A percentile compares a stretch with the other conserved stretches of the same genome.
These are phyloP conservation scores for Suhomyces panamericanus DNA, from an alignment of 1,139 yeast species.

Conservation along the genomic window DNA sequence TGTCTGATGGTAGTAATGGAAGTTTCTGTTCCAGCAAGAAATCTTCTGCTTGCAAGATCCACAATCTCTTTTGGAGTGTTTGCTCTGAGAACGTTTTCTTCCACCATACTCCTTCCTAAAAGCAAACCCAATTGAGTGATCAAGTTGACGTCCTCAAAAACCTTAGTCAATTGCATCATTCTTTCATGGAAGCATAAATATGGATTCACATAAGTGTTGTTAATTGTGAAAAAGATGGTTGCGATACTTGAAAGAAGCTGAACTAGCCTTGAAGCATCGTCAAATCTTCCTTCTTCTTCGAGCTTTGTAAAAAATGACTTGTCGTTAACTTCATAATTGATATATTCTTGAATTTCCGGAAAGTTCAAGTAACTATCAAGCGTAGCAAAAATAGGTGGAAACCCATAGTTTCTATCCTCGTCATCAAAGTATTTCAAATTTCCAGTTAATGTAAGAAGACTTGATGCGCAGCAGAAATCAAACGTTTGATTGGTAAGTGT, in stretches of 20 bases:
- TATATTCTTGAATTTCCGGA: conserved; percentile 16
- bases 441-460: conserved; percentile 53
- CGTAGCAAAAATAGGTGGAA: conserved; percentile 26
- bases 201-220: conserved; percentile 57
- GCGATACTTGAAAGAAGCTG: conserved; percentile 32
- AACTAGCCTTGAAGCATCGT: conserved; percentile 35
- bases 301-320: conserved; percentile 30
- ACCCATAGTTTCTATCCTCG: conserved; percentile 53
- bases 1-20: conserved; percentile 11
- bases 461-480: conserved; percentile 59
- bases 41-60: conserved; percentile 39
- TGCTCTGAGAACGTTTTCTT: conserved; percentile 54
- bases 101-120: conserved; percentile 52
- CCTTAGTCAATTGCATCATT: conserved; percentile 45
- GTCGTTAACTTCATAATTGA: conserved; percentile 12
- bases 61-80: conserved; percentile 49
- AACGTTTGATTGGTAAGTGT: conserved; percentile 55
- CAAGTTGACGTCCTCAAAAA: conserved; percentile 36
- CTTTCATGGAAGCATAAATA: conserved; percentile 51
- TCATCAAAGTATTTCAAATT: conserved; percentile 59
- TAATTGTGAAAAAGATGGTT: conserved; percentile 45
- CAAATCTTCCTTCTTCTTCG: conserved; percentile 6
- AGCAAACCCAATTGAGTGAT: conserved; percentile 40
- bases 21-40: background rate
- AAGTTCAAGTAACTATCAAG: conserved; percentile 13